Percentiles rank a stretch among this genome's conserved stretches.
Evolutionary conservation across 441 rosid genomes (phyloP).

Genomic region (Pelargonium citronellum): DNA sequence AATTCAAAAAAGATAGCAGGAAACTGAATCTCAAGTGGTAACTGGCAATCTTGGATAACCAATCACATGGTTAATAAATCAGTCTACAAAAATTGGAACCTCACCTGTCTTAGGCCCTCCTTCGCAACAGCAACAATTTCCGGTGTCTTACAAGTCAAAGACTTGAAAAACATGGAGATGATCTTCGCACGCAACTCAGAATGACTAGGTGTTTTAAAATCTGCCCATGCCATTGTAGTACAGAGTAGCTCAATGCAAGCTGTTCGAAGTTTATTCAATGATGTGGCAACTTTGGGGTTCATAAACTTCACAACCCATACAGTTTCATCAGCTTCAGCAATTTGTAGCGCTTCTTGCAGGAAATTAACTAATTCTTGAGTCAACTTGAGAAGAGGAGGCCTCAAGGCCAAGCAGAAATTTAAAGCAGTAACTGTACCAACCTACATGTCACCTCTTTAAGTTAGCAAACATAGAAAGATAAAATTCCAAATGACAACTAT

Average conservation of each 20-base stretch:
- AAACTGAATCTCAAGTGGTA: neutral
- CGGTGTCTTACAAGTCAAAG: slow-evolving; percentile 83
- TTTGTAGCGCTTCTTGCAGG: slow-evolving; percentile 96
- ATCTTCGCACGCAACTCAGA: slow-evolving; percentile 85
- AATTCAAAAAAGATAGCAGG: neutral
- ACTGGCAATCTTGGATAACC: neutral
- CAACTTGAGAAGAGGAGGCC: slow-evolving; percentile 97
- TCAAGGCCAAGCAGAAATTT: slow-evolving; percentile 89
- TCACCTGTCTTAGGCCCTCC: slow-evolving; percentile 97
- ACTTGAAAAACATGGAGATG: slow-evolving; percentile 98
- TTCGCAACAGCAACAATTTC: slow-evolving; percentile 98
- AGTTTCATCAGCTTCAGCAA: slow-evolving; percentile 96
- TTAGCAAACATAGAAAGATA: slow-evolving; percentile 23
- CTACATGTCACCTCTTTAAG: slow-evolving; percentile 37
- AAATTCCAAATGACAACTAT: slow-evolving; percentile 16
- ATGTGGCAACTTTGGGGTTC: slow-evolving; percentile 79
- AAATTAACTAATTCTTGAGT: slow-evolving; percentile 88
- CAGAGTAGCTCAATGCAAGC: slow-evolving; percentile 96
- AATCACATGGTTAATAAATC: neutral
- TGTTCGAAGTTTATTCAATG: slow-evolving; percentile 81
- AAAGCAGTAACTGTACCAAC: slow-evolving; percentile 95
- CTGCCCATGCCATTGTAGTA: slow-evolving; percentile 98
- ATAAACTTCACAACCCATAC: slow-evolving; percentile 83
- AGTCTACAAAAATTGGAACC: slow-evolving; percentile 17
- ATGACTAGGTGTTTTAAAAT: slow-evolving; percentile 81